Evolutionary conservation across 2,329 filamentous ascomycete genomes (phyloP), one percentile per base, ranked within the genome.

Genomic region (Thielaviopsis punctulata): DNA sequence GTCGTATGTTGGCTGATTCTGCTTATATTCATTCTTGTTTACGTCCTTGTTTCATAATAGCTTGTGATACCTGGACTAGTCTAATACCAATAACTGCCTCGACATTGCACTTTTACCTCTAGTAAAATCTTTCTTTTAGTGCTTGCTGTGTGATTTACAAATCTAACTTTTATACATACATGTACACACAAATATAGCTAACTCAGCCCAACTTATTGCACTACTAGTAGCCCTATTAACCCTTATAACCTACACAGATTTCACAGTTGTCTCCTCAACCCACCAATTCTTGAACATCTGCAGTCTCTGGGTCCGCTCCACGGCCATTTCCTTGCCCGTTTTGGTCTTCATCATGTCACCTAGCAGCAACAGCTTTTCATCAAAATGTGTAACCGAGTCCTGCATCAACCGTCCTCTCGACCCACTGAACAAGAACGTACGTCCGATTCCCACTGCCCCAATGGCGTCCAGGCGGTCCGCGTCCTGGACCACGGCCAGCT

Each of bases 381-480:
- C 76, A 60, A 93, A 86, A 68, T 93, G 86, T 47, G 76, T 70
- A 56, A 93, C 76, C 5, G 80, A 78, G 46, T 78, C 75, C 39
- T 72, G 72, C 71, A 93, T 67, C 44, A 71, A 73, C 22, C 70
- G 68, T 4, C 65, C 64, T 63, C 74, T 78, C 10, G 80, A 82
- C 0, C 82, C 88, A 0, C 83, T 79, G 63, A 80, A 95, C 3
- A 66, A 61, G 58, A 69, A 69, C 6, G 62, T 78, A 44, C 90
- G 71, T 2, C 78, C 89, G 53, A 95, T 81, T 0, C 90, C 90
- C 25, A 95, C 77, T 0, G 85, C 86, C 1, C 89, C 90, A 48
- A 95, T 80, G 3, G 88, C 85, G 66, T 96, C 90, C n/a, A 96
- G 70, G 6, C 89, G 74, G 68, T 95, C 90, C 3, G 89, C 89